Evolutionary conservation across 129 eudicot species (phyloP), one percentile per base, ranked within the genome.

Genomic region (Pulicaria dysenterica): DNA sequence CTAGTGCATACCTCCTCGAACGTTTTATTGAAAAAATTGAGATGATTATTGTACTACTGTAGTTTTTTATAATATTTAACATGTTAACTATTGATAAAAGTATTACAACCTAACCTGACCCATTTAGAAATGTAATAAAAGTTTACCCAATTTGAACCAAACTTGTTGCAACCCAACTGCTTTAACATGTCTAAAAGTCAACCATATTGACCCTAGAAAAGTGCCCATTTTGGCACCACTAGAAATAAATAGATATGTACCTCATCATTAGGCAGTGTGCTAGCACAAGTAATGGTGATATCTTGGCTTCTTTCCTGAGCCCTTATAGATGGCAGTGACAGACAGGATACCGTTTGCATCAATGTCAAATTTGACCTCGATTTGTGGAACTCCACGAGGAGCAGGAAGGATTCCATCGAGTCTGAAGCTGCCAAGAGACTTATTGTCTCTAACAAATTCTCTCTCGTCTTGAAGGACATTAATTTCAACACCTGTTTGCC

Each of bases 391-490:
- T 4, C 98, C 98, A 64, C 98, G 91, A n/a, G 98, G 97, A 11
- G 98, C 97, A 50, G 98, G 97, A 8, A 96, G 98, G 58, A 93
- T 93, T 58, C 98, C 98, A 73, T 93, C 98, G n/a, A 93, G 92
- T 12, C 92, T 78, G 87, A 93, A 93, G 81, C 98, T 93, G 19
- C 98, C 98, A 39, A 93, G 79, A 72, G 98, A 93, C 70, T 93
- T 93, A 71, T 93, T 93, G 80, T 93, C 98, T 86, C 92, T 89
- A 14, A 93, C 98, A 82, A 93, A 93, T 74, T 93, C 98, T 77
- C 98, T 83, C 77, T 93, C 98, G 14, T 96, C 98, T 76, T 93
- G 98, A 45, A 93, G 96, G 42, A 93, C 98, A 60, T 89, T 93
- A 68, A 93, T 93, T 64, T 93, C 98, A 8, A 93, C 98, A 58